Evolutionary conservation across 305 asterid genomes (phyloP), one percentile per base, ranked within the genome.

Genomic region (Stenogyne calaminthoides): DNA sequence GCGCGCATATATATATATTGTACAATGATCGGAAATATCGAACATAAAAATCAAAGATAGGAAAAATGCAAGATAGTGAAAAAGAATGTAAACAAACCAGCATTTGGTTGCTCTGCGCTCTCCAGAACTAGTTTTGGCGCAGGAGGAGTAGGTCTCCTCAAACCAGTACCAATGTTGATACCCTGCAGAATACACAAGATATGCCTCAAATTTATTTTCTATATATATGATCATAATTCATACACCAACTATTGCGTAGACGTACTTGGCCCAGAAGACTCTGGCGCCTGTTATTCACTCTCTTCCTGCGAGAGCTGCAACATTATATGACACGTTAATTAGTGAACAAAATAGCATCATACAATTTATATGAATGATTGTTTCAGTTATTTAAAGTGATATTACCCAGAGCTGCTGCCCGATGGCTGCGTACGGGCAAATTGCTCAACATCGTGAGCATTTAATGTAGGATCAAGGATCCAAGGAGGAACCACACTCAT

Each of bases 401-500:
- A 69, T 76, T 82, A 85, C 89, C 84, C 51, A 4, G 76, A 69
- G 58, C 64, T 70, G 79, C 77, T 60, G 20, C 77, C 61, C 59
- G 80, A n/a, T 6, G 83, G 76, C 59, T 70, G 56, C 72, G 25
- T 42, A 16, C 18, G 47, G 59, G 82, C 80, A 6, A 40, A 36
- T 56, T 56, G 54, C 20, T 78, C 77, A 55, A 54, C 73, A 61
- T 64, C 69, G 36, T 75, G 65, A 11, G 52, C 66, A 49, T 67
- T 75, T 27, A 72, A 12, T 16, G 46, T 76, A 14, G 85, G 61
- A 64, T 56, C 52, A 73, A 73, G 12, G 51, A n/a, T 57, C 67
- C 55, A 65, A 9, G 67, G 2, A 19, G 73, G 49, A 67, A 59
- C 10, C 25, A 49, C 51, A 60, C 8, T 70, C 6, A 37, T 73